A percentile compares a stretch with the other conserved stretches of the same genome.
Evolutionary conservation across 2,329 filamentous ascomycete species (phyloP).

Genomic region (Thielaviopsis musarum): DNA sequence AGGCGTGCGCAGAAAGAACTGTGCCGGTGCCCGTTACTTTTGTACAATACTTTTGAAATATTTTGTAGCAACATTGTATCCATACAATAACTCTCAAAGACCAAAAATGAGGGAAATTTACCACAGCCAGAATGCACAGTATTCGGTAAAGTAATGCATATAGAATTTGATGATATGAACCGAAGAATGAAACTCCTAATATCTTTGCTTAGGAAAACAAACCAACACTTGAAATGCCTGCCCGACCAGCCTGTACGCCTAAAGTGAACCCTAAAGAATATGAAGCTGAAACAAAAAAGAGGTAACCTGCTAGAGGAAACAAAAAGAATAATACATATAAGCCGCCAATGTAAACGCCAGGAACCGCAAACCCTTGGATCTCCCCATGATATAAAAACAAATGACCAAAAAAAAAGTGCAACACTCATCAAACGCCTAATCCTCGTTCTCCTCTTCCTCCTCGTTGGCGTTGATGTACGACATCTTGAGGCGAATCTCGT

Average conservation of each 20-base stretch:
- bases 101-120: not conserved
- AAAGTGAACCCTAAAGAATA: not conserved
- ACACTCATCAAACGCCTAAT: not conserved
- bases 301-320: not conserved
- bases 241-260: not conserved
- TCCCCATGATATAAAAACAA: not conserved
- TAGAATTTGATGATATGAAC: not conserved
- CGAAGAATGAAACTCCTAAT: not conserved
- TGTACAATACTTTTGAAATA: conserved; percentile 10
- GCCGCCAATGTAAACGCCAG: not conserved
- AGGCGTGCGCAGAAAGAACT: too few relatives aligned
- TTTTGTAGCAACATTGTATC: conserved; percentile 5
- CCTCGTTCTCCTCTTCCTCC: conserved; percentile 12
- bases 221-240: not conserved
- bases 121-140: not conserved
- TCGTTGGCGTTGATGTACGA: conserved; percentile 23
- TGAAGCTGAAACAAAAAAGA: not conserved
- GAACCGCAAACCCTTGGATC: not conserved
- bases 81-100: not conserved
- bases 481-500: conserved; percentile 29
- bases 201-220: not conserved
- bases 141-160: not conserved
- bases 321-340: not conserved
- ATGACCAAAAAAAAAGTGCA: not conserved
- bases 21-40: not conserved